These are phyloP conservation scores for Sporothrix brasiliensis DNA, from an alignment of 2,329 filamentous ascomycete genomes.

Conservation along the genomic window DNA sequence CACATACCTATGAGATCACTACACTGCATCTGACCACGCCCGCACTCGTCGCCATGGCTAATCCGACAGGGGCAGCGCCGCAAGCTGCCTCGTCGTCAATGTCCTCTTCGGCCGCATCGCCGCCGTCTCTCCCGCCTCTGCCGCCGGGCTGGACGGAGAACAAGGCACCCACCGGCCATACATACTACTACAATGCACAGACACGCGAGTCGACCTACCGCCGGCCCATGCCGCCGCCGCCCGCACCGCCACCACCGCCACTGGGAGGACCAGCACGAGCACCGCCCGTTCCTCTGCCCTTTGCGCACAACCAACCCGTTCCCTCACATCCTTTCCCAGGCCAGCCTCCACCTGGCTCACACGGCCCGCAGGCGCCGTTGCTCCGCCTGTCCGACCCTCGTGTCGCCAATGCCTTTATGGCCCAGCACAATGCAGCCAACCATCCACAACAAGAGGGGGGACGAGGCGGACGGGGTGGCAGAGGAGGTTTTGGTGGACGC, in stretches of 20 bases:
- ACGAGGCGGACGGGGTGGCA: background rate
- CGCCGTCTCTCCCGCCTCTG: constrained; percentile 60
- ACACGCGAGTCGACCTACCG: constrained; percentile 88
- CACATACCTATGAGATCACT: too few relatives aligned
- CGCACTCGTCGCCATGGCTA: background rate
- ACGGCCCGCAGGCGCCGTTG: constrained; percentile 47
- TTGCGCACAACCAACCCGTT: constrained; percentile 38
- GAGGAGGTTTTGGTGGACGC: background rate
- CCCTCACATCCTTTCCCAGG: background rate
- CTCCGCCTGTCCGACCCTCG: constrained; percentile 56
- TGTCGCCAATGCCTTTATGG: constrained; percentile 63
- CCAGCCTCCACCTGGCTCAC: background rate
- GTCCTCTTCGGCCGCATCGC: background rate
- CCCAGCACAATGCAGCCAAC: constrained; percentile 46
- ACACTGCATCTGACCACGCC: background rate
- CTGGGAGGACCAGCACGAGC: constrained; percentile 25
- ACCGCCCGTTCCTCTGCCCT: constrained; percentile 33
- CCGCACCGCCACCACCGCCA: constrained; percentile 39
- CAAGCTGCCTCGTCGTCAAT: background rate
- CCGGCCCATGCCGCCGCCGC: constrained; percentile 54
- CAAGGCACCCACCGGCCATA: constrained; percentile 82
- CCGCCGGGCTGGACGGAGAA: constrained; percentile 90
- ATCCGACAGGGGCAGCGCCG: background rate
- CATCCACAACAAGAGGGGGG: constrained; percentile 40
- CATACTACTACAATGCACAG: constrained; percentile 82